Percentiles rank a stretch among this genome's conserved stretches.
phyloP scores from a whole-genome alignment of 1,139 yeast genomes.

The Kodamaea sp. region DNA sequence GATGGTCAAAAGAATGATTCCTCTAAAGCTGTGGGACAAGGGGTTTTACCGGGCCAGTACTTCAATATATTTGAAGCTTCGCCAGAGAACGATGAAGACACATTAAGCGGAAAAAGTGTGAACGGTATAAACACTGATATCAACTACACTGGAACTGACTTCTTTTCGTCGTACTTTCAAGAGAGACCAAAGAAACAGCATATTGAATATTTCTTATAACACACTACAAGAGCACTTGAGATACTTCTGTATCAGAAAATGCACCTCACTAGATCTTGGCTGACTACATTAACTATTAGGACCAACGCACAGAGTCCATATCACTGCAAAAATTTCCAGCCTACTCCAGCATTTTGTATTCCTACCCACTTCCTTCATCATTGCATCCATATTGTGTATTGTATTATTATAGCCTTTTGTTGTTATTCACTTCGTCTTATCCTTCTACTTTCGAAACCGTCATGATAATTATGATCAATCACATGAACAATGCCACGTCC shows the following conservation, averaged over 20 bases:
- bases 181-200: constrained; percentile 23
- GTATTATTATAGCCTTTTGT: constrained; percentile 7
- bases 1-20: background rate
- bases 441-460: too few relatives aligned
- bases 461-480: too few relatives aligned
- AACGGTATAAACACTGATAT: constrained; percentile 32
- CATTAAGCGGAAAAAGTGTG: constrained; percentile 42
- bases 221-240: background rate
- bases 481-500: too few relatives aligned
- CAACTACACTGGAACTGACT: constrained; percentile 17
- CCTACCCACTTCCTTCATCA: background rate
- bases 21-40: constrained; percentile 38
- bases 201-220: constrained; percentile 23
- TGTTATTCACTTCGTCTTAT: too few relatives aligned
- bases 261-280: too few relatives aligned
- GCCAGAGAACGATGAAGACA: constrained; percentile 71
- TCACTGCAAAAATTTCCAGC: too few relatives aligned
- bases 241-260: too few relatives aligned
- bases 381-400: constrained; percentile 3
- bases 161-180: constrained; percentile 28
- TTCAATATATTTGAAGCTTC: constrained; percentile 97
- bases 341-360: too few relatives aligned
- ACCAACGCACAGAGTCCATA: too few relatives aligned
- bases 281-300: too few relatives aligned
- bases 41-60: constrained; percentile 50